These are phyloP conservation scores for Eudorina sp. DNA, from an alignment of 139 green algal genomes.

Conservation along the genomic window DNA sequence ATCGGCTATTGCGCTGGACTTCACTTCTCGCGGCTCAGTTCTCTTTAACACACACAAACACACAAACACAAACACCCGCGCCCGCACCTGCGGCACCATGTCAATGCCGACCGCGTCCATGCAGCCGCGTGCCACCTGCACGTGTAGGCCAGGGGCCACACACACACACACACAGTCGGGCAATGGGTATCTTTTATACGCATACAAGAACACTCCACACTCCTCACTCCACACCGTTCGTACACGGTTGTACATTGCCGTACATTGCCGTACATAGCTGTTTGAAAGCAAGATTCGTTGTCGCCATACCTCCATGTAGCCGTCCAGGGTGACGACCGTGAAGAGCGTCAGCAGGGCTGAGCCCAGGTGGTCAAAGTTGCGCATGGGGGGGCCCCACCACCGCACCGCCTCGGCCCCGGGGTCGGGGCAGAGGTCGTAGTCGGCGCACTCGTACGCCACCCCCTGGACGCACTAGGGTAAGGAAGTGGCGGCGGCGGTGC, in stretches of 20 bases:
- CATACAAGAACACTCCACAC: too few species aligned
- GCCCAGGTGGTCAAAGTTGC: constrained; percentile 76
- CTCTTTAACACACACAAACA: too few species aligned
- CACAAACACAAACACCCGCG: neutral
- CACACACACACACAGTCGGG: neutral
- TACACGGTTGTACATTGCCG: too few species aligned
- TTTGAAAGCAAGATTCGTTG: too few species aligned
- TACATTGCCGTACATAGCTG: too few species aligned
- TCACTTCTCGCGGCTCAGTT: too few species aligned
- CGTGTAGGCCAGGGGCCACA: neutral
- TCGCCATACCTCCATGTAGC: constrained; percentile 69
- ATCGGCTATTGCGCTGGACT: too few species aligned
- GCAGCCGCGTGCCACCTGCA: constrained; percentile 14
- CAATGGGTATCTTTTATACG: too few species aligned
- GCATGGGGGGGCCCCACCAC: constrained; percentile 45
- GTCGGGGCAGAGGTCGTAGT: neutral
- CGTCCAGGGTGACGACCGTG: constrained; percentile 70
- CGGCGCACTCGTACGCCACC: neutral
- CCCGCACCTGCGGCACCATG: constrained; percentile 52
- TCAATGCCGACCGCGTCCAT: constrained; percentile 61
- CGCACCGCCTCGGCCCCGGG: neutral
- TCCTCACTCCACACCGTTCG: too few species aligned
- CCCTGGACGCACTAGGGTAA: constrained; percentile 17
- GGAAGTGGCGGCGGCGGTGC: too few species aligned
- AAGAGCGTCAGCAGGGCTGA: constrained; percentile 69